Percentiles rank a stretch among this genome's conserved stretches.
Conservation (phyloP, 768 basidiomycete species). For the Sporobolomyces pararoseus region DNA sequence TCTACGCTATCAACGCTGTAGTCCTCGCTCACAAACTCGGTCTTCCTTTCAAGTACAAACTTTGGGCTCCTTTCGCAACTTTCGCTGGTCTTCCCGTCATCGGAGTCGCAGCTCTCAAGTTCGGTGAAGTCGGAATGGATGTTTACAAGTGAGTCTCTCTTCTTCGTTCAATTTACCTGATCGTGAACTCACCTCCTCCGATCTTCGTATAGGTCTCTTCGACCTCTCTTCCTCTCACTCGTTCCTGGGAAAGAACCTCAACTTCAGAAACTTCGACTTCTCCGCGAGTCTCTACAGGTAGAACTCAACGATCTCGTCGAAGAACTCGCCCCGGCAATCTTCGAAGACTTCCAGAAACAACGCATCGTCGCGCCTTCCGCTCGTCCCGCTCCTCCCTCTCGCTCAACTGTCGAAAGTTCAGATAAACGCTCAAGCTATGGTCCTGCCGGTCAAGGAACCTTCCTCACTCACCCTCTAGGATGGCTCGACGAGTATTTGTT, state of each 20-base stretch:
- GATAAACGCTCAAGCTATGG: constrained; percentile 56
- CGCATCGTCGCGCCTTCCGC: constrained; percentile 42
- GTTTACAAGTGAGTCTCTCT: constrained; percentile 72
- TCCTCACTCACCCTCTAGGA: constrained; percentile 85
- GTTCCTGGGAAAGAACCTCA: constrained; percentile 82
- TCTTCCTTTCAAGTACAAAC: constrained; percentile 60
- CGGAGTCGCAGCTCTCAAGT: constrained; percentile 89
- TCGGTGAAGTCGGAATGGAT: constrained; percentile 96
- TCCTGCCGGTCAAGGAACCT: constrained; percentile 77
- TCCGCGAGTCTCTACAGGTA: constrained; percentile 70
- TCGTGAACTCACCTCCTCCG: no score
- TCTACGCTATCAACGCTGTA: constrained; percentile 78
- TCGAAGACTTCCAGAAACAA: constrained; percentile 80
- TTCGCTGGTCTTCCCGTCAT: constrained; percentile 73
- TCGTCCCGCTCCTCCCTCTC: neutral
- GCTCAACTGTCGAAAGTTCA: neutral
- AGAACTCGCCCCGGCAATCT: constrained; percentile 80
- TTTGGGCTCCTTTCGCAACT: constrained; percentile 74
- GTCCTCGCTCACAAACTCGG: constrained; percentile 65
- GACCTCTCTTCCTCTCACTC: constrained; percentile 79
- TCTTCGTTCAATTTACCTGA: neutral
- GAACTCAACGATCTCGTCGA: constrained; percentile 79
- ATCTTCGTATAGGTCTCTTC: constrained; percentile 65
- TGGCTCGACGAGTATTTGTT: constrained; percentile 93
- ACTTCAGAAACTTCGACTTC: constrained; percentile 68